Percentiles rank a stretch among this genome's conserved stretches.
Conservation (phyloP, 192 early-diverging fungal genomes). For the Backusella sp. region DNA sequence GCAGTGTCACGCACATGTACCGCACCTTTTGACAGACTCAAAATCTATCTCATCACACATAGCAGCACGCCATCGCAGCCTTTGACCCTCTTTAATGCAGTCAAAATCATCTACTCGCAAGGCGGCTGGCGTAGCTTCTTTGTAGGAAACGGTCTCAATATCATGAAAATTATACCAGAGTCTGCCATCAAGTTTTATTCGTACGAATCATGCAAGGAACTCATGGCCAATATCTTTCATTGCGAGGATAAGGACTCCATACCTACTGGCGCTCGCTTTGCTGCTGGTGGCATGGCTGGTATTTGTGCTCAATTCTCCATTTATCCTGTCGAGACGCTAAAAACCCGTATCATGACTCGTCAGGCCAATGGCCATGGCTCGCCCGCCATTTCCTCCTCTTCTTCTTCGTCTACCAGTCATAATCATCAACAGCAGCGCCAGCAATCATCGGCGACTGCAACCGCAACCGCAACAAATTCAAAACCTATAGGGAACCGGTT, state of each 20-base stretch:
- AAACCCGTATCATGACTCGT: slow-evolving; percentile 70
- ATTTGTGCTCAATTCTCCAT: slow-evolving; percentile 67
- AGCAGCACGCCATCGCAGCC: background rate
- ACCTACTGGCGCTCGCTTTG: slow-evolving; percentile 48
- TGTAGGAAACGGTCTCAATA: slow-evolving; percentile 76
- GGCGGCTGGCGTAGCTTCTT: slow-evolving; percentile 71
- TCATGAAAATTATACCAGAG: slow-evolving; percentile 74
- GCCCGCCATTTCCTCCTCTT: background rate
- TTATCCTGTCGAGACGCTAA: slow-evolving; percentile 75
- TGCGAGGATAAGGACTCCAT: slow-evolving; percentile 37
- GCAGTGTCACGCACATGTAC: slow-evolving; percentile 69
- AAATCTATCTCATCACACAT: slow-evolving; percentile 54
- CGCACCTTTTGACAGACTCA: slow-evolving; percentile 72
- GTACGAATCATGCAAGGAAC: slow-evolving; percentile 60
- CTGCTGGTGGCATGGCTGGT: slow-evolving; percentile 72
- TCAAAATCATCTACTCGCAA: slow-evolving; percentile 54
- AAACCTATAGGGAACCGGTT: background rate
- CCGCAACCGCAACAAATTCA: background rate
- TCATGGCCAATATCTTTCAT: slow-evolving; percentile 34
- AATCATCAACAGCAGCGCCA: background rate
- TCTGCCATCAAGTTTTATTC: slow-evolving; percentile 74
- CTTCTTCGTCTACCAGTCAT: background rate
- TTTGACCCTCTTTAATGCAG: slow-evolving; percentile 27
- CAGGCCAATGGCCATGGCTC: slow-evolving; percentile 22
- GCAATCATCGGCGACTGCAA: background rate